These are phyloP conservation scores for Corylus heterophylla DNA, from an alignment of 306 rosid species.

Conservation along the genomic window DNA sequence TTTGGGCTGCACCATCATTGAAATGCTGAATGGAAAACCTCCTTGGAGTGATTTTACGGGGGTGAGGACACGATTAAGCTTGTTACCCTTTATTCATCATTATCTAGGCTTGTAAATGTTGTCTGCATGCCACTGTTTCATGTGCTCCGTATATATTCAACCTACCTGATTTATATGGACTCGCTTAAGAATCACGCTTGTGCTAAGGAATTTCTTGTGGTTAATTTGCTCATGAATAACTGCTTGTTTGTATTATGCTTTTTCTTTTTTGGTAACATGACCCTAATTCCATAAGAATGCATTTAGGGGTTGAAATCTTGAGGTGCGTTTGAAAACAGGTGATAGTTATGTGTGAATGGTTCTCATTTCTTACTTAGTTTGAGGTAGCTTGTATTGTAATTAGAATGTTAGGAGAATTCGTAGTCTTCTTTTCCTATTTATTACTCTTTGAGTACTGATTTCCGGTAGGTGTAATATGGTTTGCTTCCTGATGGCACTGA, in stretches of 20 bases:
- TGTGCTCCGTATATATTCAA: not conserved
- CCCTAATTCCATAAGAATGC: not conserved
- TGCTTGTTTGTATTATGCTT: not conserved
- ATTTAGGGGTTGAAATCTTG: not conserved
- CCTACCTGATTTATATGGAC: slow-evolving; percentile 8
- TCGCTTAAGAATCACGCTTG: not conserved
- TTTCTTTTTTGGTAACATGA: not conserved
- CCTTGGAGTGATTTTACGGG: slow-evolving; percentile 88
- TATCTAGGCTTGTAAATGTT: slow-evolving; percentile 13
- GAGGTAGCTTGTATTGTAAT: too few relatives aligned
- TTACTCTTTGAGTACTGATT: too few relatives aligned
- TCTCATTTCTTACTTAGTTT: too few relatives aligned
- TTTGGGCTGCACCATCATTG: slow-evolving; percentile 90
- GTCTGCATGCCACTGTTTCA: not conserved
- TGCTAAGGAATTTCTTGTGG: not conserved
- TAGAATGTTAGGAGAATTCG: too few relatives aligned
- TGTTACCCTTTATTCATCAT: slow-evolving; percentile 14
- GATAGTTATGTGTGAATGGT: too few relatives aligned
- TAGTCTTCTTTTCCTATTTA: too few relatives aligned
- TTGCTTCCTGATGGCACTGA: not conserved
- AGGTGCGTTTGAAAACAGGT: too few relatives aligned
- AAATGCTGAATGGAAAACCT: slow-evolving; percentile 92
- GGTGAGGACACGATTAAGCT: slow-evolving; percentile 49
- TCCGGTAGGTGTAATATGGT: not conserved
- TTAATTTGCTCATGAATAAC: not conserved